Evolutionary conservation across 169 alveolate genomes (phyloP).

Genomic region (Plasmodium gonderi): DNA sequence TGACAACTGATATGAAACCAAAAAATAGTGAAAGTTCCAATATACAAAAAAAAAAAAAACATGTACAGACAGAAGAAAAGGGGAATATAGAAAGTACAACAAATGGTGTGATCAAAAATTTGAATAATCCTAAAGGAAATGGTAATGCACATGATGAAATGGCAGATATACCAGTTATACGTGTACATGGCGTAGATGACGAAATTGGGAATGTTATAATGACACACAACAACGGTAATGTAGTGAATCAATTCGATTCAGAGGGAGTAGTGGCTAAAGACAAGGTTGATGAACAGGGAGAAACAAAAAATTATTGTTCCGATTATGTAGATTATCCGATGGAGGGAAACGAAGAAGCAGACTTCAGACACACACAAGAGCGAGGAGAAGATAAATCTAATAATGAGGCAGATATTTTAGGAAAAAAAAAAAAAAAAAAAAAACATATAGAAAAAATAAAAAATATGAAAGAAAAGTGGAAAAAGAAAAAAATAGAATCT

Average conservation of each 20-base stretch:
- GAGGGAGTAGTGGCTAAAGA: not conserved
- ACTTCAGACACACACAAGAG: slow-evolving; percentile 1
- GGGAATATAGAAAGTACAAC: not conserved
- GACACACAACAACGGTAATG: not conserved
- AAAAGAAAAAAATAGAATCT: slow-evolving; percentile 34
- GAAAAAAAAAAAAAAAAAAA: slow-evolving; percentile 7
- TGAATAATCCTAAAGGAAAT: not conserved
- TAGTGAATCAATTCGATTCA: not conserved
- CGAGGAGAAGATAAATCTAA: not conserved
- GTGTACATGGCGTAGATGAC: not conserved
- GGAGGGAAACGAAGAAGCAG: not conserved
- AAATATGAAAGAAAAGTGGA: slow-evolving; percentile 45
- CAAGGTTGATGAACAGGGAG: not conserved
- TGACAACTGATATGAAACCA: slow-evolving; percentile 14
- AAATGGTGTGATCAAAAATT: not conserved
- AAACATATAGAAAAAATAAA: slow-evolving; percentile 10
- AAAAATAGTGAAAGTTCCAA: not conserved
- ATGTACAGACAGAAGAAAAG: not conserved
- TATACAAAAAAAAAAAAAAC: not conserved
- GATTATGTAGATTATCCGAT: not conserved
- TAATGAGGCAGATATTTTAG: not conserved
- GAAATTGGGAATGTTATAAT: not conserved
- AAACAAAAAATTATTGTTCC: not conserved
- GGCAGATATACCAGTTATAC: not conserved
- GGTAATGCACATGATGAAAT: not conserved